Evolutionary conservation across 23 red algal species (phyloP).

Genomic region (Gracilaria vermiculophylla): DNA sequence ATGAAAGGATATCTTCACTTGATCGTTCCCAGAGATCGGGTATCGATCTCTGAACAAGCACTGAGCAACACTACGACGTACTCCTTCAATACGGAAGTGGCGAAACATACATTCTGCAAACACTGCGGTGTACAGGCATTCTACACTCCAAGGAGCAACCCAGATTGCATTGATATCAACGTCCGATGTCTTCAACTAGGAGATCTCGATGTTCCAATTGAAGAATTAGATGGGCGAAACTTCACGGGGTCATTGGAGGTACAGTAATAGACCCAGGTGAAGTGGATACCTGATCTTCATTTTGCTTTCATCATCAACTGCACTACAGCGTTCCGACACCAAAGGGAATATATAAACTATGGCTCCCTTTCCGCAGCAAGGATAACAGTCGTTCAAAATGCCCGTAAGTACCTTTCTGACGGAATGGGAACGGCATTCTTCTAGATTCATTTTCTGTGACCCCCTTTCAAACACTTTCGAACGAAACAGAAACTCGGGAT

Average conservation of each 20-base stretch:
- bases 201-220: slow-evolving; percentile 11
- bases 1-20: slow-evolving; percentile 60
- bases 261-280: background rate
- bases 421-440: no score
- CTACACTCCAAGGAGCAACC: slow-evolving; percentile 47
- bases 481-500: no score
- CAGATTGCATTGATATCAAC: slow-evolving; percentile 43
- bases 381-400: no score
- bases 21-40: slow-evolving; percentile 15
- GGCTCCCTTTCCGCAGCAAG: no score
- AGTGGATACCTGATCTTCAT: background rate
- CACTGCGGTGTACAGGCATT: slow-evolving; percentile 46
- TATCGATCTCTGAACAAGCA: background rate
- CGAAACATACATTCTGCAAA: slow-evolving; percentile 51
- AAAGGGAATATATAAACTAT: no score
- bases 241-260: slow-evolving; percentile 27
- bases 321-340: no score
- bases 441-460: no score
- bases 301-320: background rate
- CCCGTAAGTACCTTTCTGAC: no score
- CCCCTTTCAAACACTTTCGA: no score
- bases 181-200: slow-evolving; percentile 34
- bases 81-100: slow-evolving; percentile 30
- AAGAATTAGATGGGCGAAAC: slow-evolving; percentile 27
- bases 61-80: slow-evolving; percentile 3